phyloP scores from a whole-genome alignment of 106 monocot species.

The Phalaenopsis aphrodite region DNA sequence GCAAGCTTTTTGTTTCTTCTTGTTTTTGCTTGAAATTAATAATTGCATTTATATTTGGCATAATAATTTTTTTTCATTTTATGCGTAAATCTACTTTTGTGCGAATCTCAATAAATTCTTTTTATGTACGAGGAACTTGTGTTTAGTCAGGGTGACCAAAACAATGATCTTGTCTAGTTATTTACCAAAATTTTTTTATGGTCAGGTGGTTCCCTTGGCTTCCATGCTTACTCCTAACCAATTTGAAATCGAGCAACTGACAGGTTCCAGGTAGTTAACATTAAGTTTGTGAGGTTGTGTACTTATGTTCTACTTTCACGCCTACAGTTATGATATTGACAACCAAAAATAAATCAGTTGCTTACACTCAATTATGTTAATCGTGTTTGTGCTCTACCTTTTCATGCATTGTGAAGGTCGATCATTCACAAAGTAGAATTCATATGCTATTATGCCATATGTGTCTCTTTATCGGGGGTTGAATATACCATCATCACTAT shows the following conservation, averaged over 20 bases:
- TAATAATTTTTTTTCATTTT: background rate
- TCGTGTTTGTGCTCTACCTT: no score
- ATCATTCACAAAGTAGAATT: no score
- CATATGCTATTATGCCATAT: no score
- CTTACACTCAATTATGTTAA: background rate
- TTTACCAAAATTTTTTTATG: background rate
- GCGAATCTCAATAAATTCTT: background rate
- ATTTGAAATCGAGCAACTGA: conserved; percentile 86
- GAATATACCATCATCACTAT: no score
- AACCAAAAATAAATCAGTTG: background rate
- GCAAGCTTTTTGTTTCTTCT: background rate
- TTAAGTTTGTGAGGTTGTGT: background rate
- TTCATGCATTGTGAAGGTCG: no score
- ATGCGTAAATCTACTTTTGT: background rate
- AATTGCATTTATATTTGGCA: background rate
- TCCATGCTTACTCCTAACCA: conserved; percentile 99
- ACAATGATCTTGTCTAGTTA: background rate
- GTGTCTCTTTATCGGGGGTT: no score
- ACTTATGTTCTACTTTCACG: background rate
- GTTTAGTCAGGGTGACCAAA: background rate
- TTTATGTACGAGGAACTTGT: background rate
- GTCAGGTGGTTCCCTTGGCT: conserved; percentile 88
- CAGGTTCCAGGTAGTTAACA: conserved; percentile 69
- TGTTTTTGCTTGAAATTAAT: background rate
- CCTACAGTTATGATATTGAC: background rate